Percentiles rank a stretch among this genome's conserved stretches.
Evolutionary conservation across 2,329 filamentous ascomycete genomes (phyloP).

Genomic region (Paecilomyces variotii): DNA sequence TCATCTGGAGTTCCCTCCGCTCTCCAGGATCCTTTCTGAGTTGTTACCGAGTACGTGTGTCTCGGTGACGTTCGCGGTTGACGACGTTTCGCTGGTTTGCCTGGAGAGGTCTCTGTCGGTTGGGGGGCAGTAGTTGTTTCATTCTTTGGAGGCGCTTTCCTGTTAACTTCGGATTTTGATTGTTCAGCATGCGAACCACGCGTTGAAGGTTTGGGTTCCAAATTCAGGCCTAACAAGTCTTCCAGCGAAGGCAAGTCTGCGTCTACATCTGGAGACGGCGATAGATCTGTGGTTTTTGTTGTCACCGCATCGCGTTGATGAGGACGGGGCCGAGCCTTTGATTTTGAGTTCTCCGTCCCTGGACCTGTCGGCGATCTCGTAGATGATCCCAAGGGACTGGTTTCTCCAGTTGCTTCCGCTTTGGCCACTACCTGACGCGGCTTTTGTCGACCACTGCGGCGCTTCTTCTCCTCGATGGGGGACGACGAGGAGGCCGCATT

Average conservation of each 20-base stretch:
- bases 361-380: neutral
- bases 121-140: neutral
- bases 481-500: neutral
- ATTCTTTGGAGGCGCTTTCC: neutral
- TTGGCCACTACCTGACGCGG: neutral
- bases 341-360: neutral
- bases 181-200: neutral
- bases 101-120: neutral
- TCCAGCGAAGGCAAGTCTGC: neutral
- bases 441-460: neutral
- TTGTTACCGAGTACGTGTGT: conserved; percentile 8
- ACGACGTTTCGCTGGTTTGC: neutral
- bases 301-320: neutral
- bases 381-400: neutral
- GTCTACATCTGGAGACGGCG: neutral
- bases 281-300: neutral
- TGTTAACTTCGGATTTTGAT: neutral
- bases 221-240: neutral
- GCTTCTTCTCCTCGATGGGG: neutral
- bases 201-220: neutral
- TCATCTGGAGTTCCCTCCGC: conserved; percentile 6
- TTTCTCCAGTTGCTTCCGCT: neutral
- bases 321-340: neutral
- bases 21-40: conserved; percentile 17
- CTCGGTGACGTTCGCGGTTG: conserved; percentile 8